Conservation (phyloP, 192 early-diverging fungal genomes). For the Coemansia reversa region DNA sequence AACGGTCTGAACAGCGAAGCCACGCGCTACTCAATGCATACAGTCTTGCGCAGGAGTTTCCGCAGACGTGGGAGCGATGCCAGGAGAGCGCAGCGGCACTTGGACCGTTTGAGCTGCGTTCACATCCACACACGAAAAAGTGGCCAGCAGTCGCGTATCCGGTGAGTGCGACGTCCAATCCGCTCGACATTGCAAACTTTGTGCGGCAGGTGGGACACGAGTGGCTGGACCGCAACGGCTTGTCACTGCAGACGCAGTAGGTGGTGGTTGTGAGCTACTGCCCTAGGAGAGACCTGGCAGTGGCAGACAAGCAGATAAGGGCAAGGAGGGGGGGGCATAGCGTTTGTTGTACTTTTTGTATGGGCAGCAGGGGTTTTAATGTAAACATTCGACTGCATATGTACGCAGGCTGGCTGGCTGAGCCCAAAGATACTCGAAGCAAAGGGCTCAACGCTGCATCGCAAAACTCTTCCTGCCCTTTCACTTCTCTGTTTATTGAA, state of each 20-base stretch:
- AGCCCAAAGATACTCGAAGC: no score
- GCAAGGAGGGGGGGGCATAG: no score
- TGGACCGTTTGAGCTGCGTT: constrained; percentile 38
- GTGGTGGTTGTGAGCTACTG: not conserved
- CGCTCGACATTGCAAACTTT: constrained; percentile 51
- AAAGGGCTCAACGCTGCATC: no score
- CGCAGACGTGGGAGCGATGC: constrained; percentile 42
- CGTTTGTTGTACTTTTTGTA: no score
- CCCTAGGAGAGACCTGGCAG: no score
- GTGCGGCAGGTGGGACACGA: constrained; percentile 43
- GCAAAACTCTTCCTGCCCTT: not conserved
- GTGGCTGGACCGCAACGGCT: constrained; percentile 30
- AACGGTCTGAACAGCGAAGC: constrained; percentile 17
- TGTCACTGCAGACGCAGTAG: constrained; percentile 28
- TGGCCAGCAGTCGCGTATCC: constrained; percentile 49
- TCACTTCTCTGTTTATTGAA: not conserved
- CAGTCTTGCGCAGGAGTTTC: constrained; percentile 27
- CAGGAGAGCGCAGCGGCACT: constrained; percentile 5
- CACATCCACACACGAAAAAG: constrained; percentile 20
- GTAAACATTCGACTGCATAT: no score
- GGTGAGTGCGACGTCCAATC: constrained; percentile 41
- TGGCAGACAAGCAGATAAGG: no score
- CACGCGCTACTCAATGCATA: constrained; percentile 23
- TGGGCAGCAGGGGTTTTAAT: no score
- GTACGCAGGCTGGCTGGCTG: no score